These are phyloP conservation scores for Trebouxia sp. DNA, from an alignment of 139 green algal genomes.

Conservation along the genomic window DNA sequence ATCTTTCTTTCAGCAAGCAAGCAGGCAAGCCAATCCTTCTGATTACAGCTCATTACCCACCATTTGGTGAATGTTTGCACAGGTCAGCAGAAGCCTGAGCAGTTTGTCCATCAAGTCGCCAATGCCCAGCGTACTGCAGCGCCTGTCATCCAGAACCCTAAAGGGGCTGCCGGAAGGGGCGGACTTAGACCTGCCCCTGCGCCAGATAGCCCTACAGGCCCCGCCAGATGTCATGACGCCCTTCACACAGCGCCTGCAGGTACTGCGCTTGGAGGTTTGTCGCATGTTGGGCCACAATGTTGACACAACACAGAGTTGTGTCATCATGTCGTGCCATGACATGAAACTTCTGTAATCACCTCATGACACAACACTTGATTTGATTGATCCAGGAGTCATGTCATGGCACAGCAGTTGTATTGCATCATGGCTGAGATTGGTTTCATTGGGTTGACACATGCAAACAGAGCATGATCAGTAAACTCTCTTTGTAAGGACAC, in stretches of 20 bases:
- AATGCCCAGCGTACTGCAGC: not conserved
- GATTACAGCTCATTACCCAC: no score
- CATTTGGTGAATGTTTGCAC: not conserved
- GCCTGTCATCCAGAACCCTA: constrained; percentile 1
- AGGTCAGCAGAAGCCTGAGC: constrained; percentile 17
- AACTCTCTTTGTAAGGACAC: not conserved
- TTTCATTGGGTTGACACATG: no score
- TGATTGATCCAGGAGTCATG: no score
- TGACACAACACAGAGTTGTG: no score
- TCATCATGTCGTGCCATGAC: no score
- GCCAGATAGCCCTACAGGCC: not conserved
- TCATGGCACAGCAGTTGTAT: no score
- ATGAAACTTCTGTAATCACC: not conserved
- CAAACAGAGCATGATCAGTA: not conserved
- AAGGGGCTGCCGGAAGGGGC: not conserved
- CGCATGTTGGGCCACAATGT: not conserved
- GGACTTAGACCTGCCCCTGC: not conserved
- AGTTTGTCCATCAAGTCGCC: constrained; percentile 13
- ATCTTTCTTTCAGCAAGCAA: no score
- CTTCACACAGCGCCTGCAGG: constrained; percentile 18
- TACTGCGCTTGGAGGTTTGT: not conserved
- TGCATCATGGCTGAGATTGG: no score
- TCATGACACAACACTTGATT: no score
- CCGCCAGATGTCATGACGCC: not conserved
- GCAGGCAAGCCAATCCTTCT: no score